These are phyloP conservation scores for Salix exigua DNA, from an alignment of 345 rosid species.

Conservation along the genomic window DNA sequence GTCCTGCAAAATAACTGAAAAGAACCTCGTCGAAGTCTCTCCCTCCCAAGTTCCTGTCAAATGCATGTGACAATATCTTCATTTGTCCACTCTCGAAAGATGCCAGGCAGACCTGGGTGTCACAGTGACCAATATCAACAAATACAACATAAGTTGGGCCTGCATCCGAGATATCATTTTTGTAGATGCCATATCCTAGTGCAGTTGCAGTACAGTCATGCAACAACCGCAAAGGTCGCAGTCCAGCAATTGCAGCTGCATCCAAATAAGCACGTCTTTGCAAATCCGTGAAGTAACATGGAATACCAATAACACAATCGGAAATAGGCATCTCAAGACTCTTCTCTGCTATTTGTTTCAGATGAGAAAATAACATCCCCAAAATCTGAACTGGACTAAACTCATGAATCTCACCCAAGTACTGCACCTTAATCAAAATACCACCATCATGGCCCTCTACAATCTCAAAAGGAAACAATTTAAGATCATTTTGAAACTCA, in stretches of 20 bases:
- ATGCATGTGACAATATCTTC: slow-evolving; percentile 44
- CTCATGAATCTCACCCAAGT: slow-evolving; percentile 45
- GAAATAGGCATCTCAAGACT: slow-evolving; percentile 41
- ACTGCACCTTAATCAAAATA: slow-evolving; percentile 40
- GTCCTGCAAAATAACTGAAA: slow-evolving; percentile 42
- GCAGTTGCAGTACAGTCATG: slow-evolving; percentile 68
- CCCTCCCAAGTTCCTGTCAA: background rate
- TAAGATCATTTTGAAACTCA: slow-evolving; percentile 51
- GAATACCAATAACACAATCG: slow-evolving; percentile 61
- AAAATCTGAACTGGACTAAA: slow-evolving; percentile 53
- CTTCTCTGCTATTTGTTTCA: slow-evolving; percentile 55
- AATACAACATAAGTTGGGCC: slow-evolving; percentile 42
- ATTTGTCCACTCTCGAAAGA: slow-evolving; percentile 48
- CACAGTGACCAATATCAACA: slow-evolving; percentile 61
- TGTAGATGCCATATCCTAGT: slow-evolving; percentile 68
- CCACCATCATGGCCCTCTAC: slow-evolving; percentile 45
- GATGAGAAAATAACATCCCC: slow-evolving; percentile 66
- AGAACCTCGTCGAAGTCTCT: slow-evolving; percentile 56
- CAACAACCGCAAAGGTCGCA: slow-evolving; percentile 55
- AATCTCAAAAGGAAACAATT: slow-evolving; percentile 50
- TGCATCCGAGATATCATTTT: slow-evolving; percentile 43
- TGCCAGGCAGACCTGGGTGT: slow-evolving; percentile 53
- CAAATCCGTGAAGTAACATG: slow-evolving; percentile 53
- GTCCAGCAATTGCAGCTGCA: slow-evolving; percentile 63
- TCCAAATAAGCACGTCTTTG: slow-evolving; percentile 60